Conservation (phyloP, 2,329 filamentous ascomycete species). For the Alternaria incomplexa region DNA sequence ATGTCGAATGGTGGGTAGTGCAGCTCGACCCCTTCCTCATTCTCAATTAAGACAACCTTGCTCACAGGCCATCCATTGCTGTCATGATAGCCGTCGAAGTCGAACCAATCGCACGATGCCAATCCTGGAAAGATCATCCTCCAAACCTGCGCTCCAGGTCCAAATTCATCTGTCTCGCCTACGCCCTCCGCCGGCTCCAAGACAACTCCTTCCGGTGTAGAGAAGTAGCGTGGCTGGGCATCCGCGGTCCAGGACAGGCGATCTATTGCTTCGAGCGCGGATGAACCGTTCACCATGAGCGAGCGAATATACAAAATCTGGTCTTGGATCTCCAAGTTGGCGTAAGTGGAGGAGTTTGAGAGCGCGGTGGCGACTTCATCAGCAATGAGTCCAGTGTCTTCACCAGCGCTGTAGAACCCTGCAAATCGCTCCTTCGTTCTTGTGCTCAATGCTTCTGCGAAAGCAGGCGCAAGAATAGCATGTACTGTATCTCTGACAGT, state of each 20-base stretch:
- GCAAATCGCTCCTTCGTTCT: constrained; percentile 25
- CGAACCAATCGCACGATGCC: constrained; percentile 39
- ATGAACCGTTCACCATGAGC: constrained; percentile 36
- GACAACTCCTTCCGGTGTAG: constrained; percentile 27
- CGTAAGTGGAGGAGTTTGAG: constrained; percentile 22
- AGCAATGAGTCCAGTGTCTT: constrained; percentile 25
- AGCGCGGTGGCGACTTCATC: constrained; percentile 18
- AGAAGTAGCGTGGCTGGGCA: constrained; percentile 25
- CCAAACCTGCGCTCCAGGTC: constrained; percentile 33
- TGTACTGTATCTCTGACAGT: constrained; percentile 24
- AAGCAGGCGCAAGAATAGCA: constrained; percentile 33
- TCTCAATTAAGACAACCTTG: constrained; percentile 36
- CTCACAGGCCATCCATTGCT: constrained; percentile 39
- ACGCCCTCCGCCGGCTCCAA: constrained; percentile 35
- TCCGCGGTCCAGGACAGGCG: constrained; percentile 31
- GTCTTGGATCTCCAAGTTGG: constrained; percentile 30
- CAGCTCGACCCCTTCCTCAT: constrained; percentile 23
- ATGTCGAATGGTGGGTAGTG: constrained; percentile 41
- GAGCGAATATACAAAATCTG: constrained; percentile 37
- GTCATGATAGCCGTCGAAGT: constrained; percentile 44
- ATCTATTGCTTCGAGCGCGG: constrained; percentile 37
- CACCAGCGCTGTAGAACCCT: constrained; percentile 26
- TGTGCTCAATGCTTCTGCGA: constrained; percentile 26
- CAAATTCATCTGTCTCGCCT: constrained; percentile 31
- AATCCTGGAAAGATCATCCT: constrained; percentile 34